Evolutionary conservation across 2,329 filamentous ascomycete genomes (phyloP).

Genomic region (Byssothecium circinans): DNA sequence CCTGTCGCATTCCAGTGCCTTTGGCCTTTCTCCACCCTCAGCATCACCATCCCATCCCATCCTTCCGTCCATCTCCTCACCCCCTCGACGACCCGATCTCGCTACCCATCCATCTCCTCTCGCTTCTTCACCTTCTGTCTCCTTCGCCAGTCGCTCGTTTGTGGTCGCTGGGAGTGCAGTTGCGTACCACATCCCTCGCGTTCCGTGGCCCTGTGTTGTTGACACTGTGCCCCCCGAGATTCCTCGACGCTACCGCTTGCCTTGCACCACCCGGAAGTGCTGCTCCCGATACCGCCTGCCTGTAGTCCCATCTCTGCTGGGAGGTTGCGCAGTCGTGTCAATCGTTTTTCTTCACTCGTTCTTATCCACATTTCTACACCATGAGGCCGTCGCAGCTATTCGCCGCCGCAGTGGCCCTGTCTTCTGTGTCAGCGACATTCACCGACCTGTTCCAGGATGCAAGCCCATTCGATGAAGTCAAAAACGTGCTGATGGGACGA

Average conservation of each 20-base stretch:
- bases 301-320: slow-evolving; percentile 12
- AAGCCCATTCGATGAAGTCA: slow-evolving; percentile 30
- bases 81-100: background rate
- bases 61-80: slow-evolving; percentile 5
- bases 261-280: slow-evolving; percentile 2
- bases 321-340: too few relatives aligned
- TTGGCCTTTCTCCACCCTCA: slow-evolving; percentile 4
- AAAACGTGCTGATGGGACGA: slow-evolving; percentile 34
- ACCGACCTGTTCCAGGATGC: slow-evolving; percentile 37
- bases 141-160: slow-evolving; percentile 44
- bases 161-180: slow-evolving; percentile 23
- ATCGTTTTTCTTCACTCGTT: slow-evolving; percentile 4
- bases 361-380: background rate
- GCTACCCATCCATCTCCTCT: slow-evolving; percentile 20
- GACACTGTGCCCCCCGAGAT: slow-evolving; percentile 26
- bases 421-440: slow-evolving; percentile 39
- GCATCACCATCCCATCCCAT: background rate
- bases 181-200: slow-evolving; percentile 15
- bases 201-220: slow-evolving; percentile 26
- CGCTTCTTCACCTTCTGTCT: slow-evolving; percentile 8
- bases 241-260: slow-evolving; percentile 4
- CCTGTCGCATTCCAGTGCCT: slow-evolving; percentile 13
- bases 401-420: slow-evolving; percentile 41
- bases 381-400: slow-evolving; percentile 46
- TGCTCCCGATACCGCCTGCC: slow-evolving; percentile 14